Evolutionary conservation across 106 monocot genomes (phyloP), one percentile per base, ranked within the genome.

Genomic region (Phalaenopsis aphrodite): DNA sequence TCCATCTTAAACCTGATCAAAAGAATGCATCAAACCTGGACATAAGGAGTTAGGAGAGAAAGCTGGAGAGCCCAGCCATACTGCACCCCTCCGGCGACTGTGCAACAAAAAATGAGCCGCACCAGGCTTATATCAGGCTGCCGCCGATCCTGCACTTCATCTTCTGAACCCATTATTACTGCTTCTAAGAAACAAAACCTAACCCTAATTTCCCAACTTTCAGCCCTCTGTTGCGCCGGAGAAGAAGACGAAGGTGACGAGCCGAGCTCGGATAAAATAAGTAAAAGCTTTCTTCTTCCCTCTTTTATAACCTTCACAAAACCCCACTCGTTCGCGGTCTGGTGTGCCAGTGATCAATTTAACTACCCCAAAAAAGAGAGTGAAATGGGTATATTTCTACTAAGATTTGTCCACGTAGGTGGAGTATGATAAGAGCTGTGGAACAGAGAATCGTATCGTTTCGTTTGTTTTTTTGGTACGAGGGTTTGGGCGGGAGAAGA

Each of bases 51-150:
- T 41, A 84, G 80, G 17, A 84, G 84, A 8, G 84, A 84, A 36
- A 84, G 84, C 74, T 84, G 84, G 14, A 84, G 80, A 38, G 84
- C 84, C 84, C 84, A 84, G 3, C 84, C 80, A 52, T 80, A 84
- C 68, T 84, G 84, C 42, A 84, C 77, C 0, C 84, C 84, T 36
- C 84, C 84, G 47, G 80, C 84, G n/a, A 80, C 80, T 30, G 37
- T 80, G 65, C 84, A 84, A 1, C 49, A 39, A 14, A 84, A 75
- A 1, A 84, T 67, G 39, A 84, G 55, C 49, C 84, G 42, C 19
- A 78, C 0, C 30, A 83, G 7, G 66, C 78, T 78, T 2, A 83
- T 65, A 3, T 72, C 47, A 6, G 74, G 74, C 10, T 2, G 39
- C 5, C 39, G 3, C 14, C 69, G 38, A 36, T 5, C 14, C 39